Percentiles rank a stretch among this genome's conserved stretches.
Conservation (phyloP, 805 yeast genomes). For the Pichia heedii region DNA sequence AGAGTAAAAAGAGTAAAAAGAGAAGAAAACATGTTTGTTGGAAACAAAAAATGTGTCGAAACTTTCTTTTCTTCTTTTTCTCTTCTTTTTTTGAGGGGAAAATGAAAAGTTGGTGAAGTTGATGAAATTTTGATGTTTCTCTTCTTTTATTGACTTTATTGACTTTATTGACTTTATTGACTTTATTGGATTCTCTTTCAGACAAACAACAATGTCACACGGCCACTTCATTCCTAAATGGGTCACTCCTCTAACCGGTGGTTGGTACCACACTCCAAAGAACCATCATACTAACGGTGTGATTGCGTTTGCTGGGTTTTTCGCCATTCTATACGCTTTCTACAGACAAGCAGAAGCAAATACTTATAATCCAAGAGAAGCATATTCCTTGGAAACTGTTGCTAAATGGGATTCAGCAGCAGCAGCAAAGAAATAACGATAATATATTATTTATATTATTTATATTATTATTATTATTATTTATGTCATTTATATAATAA, state of each 20-base stretch:
- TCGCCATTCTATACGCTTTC: constrained; percentile 25
- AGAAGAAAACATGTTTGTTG: no score
- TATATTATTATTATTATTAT: constrained; percentile 3
- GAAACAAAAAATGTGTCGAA: no score
- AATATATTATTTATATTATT: constrained; percentile 3
- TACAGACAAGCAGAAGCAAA: constrained; percentile 31
- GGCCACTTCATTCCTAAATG: constrained; percentile 23
- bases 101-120: no score
- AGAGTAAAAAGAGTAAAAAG: no score
- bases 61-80: not conserved
- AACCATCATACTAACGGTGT: constrained; percentile 39
- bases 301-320: constrained; percentile 32
- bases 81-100: no score
- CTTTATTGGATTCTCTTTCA: no score
- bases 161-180: no score
- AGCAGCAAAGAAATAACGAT: constrained; percentile 5
- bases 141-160: no score
- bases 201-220: constrained; percentile 13
- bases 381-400: constrained; percentile 31
- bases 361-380: constrained; percentile 28
- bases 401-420: constrained; percentile 39
- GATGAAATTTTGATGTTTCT: no score
- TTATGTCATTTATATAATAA: not conserved
- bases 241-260: constrained; percentile 41
- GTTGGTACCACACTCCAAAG: constrained; percentile 47